phyloP scores from a whole-genome alignment of 78 protist genomes.

The Dictyostelium purpureum region DNA sequence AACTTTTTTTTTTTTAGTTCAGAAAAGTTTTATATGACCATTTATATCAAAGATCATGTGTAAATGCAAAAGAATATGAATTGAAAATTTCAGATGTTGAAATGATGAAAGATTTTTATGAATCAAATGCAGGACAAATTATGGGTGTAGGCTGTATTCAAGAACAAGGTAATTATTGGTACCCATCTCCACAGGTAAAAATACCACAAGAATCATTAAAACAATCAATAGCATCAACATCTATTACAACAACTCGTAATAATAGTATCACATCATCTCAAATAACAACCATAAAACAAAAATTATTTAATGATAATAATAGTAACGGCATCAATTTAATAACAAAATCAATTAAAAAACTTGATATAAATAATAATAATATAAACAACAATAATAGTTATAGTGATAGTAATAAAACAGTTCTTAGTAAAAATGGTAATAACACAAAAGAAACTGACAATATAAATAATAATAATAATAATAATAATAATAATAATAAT shows the following conservation, averaged over 20 bases:
- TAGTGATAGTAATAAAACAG: neutral
- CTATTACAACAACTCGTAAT: too few relatives aligned
- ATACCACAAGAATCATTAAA: neutral
- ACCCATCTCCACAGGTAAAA: constrained; percentile 29
- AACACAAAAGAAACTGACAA: neutral
- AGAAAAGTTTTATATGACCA: constrained; percentile 62
- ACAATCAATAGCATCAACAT: neutral
- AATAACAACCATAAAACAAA: neutral
- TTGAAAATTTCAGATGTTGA: constrained; percentile 29
- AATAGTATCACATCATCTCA: neutral
- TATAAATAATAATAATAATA: neutral
- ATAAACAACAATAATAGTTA: neutral
- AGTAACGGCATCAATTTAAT: neutral
- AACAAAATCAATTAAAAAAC: neutral
- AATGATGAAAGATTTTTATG: constrained; percentile 32
- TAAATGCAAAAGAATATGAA: constrained; percentile 60
- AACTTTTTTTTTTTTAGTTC: neutral
- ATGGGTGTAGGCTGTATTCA: constrained; percentile 60
- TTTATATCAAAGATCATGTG: constrained; percentile 20
- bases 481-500: neutral
- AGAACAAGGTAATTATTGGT: constrained; percentile 18
- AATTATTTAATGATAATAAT: neutral
- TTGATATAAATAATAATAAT: neutral
- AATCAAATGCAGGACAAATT: neutral
- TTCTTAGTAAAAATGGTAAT: too few relatives aligned